These are phyloP conservation scores for Aspergillus luchuensis DNA, from an alignment of 2,329 filamentous ascomycete species.

Conservation along the genomic window DNA sequence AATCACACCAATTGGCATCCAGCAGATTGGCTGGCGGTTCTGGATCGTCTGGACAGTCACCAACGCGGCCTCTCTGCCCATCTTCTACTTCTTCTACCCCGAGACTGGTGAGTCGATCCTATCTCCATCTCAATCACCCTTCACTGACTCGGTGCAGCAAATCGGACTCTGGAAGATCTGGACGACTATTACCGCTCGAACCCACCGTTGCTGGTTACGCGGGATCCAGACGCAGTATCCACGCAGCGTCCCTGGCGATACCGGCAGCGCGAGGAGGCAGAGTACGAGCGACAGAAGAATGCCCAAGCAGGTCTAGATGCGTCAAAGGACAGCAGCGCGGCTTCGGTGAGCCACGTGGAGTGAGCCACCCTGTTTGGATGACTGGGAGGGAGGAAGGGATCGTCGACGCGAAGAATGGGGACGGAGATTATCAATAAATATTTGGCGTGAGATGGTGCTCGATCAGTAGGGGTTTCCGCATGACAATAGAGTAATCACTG, in stretches of 20 bases:
- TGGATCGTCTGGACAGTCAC: slow-evolving; percentile 49
- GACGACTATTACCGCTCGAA: slow-evolving; percentile 43
- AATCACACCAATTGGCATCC: slow-evolving; percentile 49
- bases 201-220: slow-evolving; percentile 49
- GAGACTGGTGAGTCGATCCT: slow-evolving; percentile 27
- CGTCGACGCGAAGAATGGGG: neutral
- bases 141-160: slow-evolving; percentile 17
- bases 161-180: slow-evolving; percentile 37
- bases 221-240: slow-evolving; percentile 51
- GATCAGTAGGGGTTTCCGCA: too few relatives aligned
- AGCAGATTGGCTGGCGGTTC: slow-evolving; percentile 43
- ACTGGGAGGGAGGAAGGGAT: neutral
- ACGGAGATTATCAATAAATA: neutral
- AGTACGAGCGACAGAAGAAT: neutral
- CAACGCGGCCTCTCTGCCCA: slow-evolving; percentile 52
- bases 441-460: too few relatives aligned
- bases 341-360: neutral
- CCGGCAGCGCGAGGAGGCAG: slow-evolving; percentile 45
- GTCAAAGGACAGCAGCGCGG: neutral
- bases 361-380: neutral
- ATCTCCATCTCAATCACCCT: neutral
- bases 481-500: too few relatives aligned
- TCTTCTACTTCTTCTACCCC: slow-evolving; percentile 47
- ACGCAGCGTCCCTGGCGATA: slow-evolving; percentile 51
- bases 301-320: neutral